A percentile compares a stretch with the other conserved stretches of the same genome.
Evolutionary conservation across 2,329 filamentous ascomycete species (phyloP).

Genomic region (Ophiostoma fasciatum): DNA sequence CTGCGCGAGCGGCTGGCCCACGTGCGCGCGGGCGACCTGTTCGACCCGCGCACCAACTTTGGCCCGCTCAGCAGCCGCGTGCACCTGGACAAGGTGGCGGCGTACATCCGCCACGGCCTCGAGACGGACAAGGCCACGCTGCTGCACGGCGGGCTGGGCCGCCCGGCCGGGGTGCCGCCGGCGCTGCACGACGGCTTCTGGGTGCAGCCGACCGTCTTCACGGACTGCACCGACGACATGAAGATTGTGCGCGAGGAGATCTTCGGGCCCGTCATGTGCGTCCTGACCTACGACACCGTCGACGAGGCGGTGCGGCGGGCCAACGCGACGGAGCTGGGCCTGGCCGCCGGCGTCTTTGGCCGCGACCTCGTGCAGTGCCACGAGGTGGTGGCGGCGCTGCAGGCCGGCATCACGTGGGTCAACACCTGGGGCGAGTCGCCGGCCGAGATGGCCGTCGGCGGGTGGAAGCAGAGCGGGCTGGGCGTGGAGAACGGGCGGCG

Average conservation of each 20-base stretch:
- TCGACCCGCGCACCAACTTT: slow-evolving; percentile 62
- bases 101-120: slow-evolving; percentile 63
- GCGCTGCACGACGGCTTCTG: slow-evolving; percentile 55
- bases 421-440: slow-evolving; percentile 91
- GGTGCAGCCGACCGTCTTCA: slow-evolving; percentile 74
- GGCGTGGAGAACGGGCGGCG: slow-evolving; percentile 74
- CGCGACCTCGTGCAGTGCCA: slow-evolving; percentile 61
- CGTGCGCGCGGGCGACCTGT: slow-evolving; percentile 58
- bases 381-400: slow-evolving; percentile 50
- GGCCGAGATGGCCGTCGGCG: slow-evolving; percentile 83
- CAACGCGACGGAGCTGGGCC: slow-evolving; percentile 62
- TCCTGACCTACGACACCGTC: slow-evolving; percentile 57
- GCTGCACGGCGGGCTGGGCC: slow-evolving; percentile 49
- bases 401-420: slow-evolving; percentile 83
- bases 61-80: slow-evolving; percentile 63
- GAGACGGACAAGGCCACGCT: slow-evolving; percentile 59
- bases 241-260: slow-evolving; percentile 69
- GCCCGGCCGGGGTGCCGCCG: slow-evolving; percentile 31
- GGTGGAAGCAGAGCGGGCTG: slow-evolving; percentile 82
- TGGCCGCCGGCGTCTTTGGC: slow-evolving; percentile 75
- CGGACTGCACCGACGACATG: slow-evolving; percentile 74
- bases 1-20: slow-evolving; percentile 56
- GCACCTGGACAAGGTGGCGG: slow-evolving; percentile 64
- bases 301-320: slow-evolving; percentile 58
- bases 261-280: slow-evolving; percentile 75